Percentiles rank a stretch among this genome's conserved stretches.
Conservation (phyloP, 2,329 filamentous ascomycete genomes). For the Colletotrichum australisinense region DNA sequence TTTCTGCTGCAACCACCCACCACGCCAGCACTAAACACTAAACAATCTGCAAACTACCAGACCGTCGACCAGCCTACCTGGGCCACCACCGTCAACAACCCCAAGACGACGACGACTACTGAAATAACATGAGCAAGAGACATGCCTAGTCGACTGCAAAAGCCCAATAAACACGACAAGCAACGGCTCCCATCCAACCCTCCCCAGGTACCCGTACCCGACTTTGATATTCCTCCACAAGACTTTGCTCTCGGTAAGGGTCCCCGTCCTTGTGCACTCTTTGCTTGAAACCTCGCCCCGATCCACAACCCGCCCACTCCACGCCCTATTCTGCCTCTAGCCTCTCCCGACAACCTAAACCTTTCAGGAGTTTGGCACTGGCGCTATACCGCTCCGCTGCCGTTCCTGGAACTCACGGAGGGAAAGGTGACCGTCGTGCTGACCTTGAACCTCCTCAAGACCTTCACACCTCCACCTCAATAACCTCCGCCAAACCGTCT, state of each 20-base stretch:
- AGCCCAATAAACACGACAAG: slow-evolving; percentile 42
- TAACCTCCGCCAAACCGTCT: background rate
- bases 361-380: background rate
- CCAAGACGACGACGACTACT: background rate
- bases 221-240: slow-evolving; percentile 48
- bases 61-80: slow-evolving; percentile 2
- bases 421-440: slow-evolving; percentile 3
- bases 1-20: slow-evolving; percentile 16
- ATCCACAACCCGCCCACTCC: slow-evolving; percentile 8
- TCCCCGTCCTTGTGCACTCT: slow-evolving; percentile 11
- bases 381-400: background rate
- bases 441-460: slow-evolving; percentile 13
- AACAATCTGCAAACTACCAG: slow-evolving; percentile 13
- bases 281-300: slow-evolving; percentile 22
- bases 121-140: slow-evolving; percentile 37
- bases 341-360: slow-evolving; percentile 1
- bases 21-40: slow-evolving; percentile 6
- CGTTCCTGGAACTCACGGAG: background rate
- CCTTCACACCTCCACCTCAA: slow-evolving; percentile 7
- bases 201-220: slow-evolving; percentile 34
- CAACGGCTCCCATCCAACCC: slow-evolving; percentile 35
- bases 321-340: background rate
- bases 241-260: slow-evolving; percentile 40
- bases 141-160: slow-evolving; percentile 46
- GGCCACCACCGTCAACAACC: background rate